Evolutionary conservation across 202 grass and related monocot genomes (phyloP).

Genomic region (Eragrostis tef): DNA sequence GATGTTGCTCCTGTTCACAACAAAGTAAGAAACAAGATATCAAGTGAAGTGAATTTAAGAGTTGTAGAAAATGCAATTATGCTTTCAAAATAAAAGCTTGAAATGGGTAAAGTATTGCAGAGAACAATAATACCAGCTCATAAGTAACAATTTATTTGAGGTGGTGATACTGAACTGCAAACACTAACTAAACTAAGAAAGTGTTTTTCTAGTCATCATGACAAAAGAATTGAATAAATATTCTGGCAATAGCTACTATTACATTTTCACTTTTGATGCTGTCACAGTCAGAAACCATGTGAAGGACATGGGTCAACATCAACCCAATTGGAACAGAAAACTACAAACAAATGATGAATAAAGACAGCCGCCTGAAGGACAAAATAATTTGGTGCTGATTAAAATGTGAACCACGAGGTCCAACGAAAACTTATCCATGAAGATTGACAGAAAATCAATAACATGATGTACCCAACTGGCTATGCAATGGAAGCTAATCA

Average conservation of each 20-base stretch:
- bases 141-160: slow-evolving; percentile 12
- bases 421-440: slow-evolving; percentile 50
- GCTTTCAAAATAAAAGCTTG: slow-evolving; percentile 20
- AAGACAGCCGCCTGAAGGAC: slow-evolving; percentile 2
- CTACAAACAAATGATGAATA: slow-evolving; percentile 41
- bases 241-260: not conserved
- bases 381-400: slow-evolving; percentile 29
- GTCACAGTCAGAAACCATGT: slow-evolving; percentile 34
- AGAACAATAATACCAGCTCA: slow-evolving; percentile 16
- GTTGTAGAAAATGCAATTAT: slow-evolving; percentile 30
- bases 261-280: slow-evolving; percentile 26
- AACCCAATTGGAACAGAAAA: slow-evolving; percentile 26
- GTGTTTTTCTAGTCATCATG: not conserved
- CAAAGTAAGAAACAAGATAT: slow-evolving; percentile 24
- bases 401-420: slow-evolving; percentile 43
- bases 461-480: slow-evolving; percentile 15
- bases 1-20: slow-evolving; percentile 69
- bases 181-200: not conserved
- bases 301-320: slow-evolving; percentile 34
- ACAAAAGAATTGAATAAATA: not conserved
- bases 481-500: slow-evolving; percentile 29
- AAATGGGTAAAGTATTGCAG: slow-evolving; percentile 24
- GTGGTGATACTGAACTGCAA: slow-evolving; percentile 30
- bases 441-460: slow-evolving; percentile 3
- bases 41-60: slow-evolving; percentile 25